Percentiles rank a stretch among this genome's conserved stretches.
These are phyloP conservation scores for Sequoiadendron giganteum DNA, from an alignment of 75 land plant species.

Conservation along the genomic window DNA sequence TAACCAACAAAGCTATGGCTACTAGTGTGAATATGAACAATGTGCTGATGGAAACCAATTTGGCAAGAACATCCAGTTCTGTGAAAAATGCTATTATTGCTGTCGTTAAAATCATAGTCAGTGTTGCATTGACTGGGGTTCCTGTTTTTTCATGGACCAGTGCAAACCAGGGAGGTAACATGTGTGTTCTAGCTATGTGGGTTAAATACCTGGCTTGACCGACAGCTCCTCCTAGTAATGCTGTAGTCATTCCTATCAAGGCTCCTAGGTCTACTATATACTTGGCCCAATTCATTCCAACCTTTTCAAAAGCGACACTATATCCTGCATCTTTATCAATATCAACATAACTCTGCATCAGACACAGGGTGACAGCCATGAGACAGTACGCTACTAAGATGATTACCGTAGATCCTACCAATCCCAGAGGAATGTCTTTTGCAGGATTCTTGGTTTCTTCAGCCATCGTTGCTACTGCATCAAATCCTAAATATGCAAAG, in stretches of 20 bases:
- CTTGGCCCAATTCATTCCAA: slow-evolving; percentile 83
- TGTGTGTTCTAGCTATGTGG: slow-evolving; percentile 83
- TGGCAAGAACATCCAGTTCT: slow-evolving; percentile 51
- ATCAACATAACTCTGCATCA: slow-evolving; percentile 35
- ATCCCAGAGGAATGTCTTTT: slow-evolving; percentile 68
- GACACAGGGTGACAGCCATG: slow-evolving; percentile 49
- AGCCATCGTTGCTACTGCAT: slow-evolving; percentile 57
- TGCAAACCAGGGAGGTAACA: slow-evolving; percentile 80
- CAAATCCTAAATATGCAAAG: slow-evolving; percentile 29
- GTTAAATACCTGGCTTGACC: slow-evolving; percentile 82
- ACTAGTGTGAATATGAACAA: slow-evolving; percentile 85
- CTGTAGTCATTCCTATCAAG: slow-evolving; percentile 85
- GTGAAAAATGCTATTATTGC: slow-evolving; percentile 75
- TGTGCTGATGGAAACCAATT: slow-evolving; percentile 71
- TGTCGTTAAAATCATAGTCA: slow-evolving; percentile 48
- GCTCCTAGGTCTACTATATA: slow-evolving; percentile 87
- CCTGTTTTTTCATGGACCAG: slow-evolving; percentile 46
- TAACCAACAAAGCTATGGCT: slow-evolving; percentile 66
- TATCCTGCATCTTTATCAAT: slow-evolving; percentile 58
- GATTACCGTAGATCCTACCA: slow-evolving; percentile 53
- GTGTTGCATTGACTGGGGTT: slow-evolving; percentile 72
- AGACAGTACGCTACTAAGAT: slow-evolving; percentile 39
- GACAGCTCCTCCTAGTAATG: slow-evolving; percentile 59
- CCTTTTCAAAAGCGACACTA: slow-evolving; percentile 36
- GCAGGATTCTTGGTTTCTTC: slow-evolving; percentile 72